A percentile compares a stretch with the other conserved stretches of the same genome.
These are phyloP conservation scores for Trichoderma atroviride DNA, from an alignment of 2,329 filamentous ascomycete genomes.

Conservation along the genomic window DNA sequence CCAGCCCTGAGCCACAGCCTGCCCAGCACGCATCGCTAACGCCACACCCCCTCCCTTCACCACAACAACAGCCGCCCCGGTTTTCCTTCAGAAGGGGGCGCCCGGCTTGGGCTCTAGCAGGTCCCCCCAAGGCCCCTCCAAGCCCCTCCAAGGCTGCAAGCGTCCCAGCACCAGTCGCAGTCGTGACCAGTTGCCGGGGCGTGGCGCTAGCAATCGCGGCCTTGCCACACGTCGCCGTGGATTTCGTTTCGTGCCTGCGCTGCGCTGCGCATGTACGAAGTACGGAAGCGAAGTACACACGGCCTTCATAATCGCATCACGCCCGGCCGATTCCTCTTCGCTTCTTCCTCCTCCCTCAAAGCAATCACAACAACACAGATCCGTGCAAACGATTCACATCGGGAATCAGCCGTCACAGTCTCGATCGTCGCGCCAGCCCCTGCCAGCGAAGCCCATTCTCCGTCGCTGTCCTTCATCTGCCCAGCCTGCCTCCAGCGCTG, in stretches of 20 bases:
- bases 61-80: constrained; percentile 1
- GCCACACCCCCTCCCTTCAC: constrained; percentile 16
- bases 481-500: not conserved
- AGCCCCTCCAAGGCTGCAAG: constrained; percentile 13
- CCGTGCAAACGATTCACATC: constrained; percentile 54
- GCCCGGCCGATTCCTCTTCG: constrained; percentile 38
- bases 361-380: constrained; percentile 54
- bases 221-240: constrained; percentile 23
- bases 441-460: constrained; percentile 35
- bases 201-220: constrained; percentile 23
- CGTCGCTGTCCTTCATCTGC: constrained; percentile 32
- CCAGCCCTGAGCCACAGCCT: constrained; percentile 1
- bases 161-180: not conserved
- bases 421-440: constrained; percentile 59
- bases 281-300: not conserved
- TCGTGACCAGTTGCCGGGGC: not conserved
- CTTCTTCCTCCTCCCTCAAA: constrained; percentile 44
- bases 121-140: not conserved
- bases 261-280: constrained; percentile 3
- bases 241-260: constrained; percentile 22
- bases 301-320: constrained; percentile 34
- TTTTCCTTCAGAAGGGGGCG: constrained; percentile 7
- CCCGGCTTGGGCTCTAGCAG: constrained; percentile 17
- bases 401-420: constrained; percentile 65
- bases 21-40: not conserved